phyloP scores from a whole-genome alignment of 495 filamentous ascomycete species.

The Parmelia sp. region DNA sequence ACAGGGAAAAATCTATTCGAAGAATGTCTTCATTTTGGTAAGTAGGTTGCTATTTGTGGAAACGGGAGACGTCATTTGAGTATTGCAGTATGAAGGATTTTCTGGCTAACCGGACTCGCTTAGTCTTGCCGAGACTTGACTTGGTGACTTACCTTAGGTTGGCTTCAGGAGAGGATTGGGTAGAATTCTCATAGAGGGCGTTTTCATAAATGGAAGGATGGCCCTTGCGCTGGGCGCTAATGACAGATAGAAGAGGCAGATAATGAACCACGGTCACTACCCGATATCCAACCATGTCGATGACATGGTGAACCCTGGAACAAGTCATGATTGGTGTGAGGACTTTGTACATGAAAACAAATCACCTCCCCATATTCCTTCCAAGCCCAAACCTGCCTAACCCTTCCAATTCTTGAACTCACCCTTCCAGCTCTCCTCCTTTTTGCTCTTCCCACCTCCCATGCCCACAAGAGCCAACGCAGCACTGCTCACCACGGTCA shows the following conservation, averaged over 20 bases:
- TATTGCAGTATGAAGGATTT: not conserved
- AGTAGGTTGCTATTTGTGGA: not conserved
- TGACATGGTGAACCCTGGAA: not conserved
- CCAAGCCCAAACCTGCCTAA: not conserved
- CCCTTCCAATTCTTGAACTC: conserved; percentile 11
- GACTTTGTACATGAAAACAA: conserved; percentile 5
- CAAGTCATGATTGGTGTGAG: not conserved
- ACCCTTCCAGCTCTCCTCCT: not conserved
- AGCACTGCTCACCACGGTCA: conserved; percentile 56
- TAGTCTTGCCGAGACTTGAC: not conserved
- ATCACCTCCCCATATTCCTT: not conserved
- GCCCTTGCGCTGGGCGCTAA: not conserved
- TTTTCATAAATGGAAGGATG: not conserved
- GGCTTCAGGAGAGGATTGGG: not conserved
- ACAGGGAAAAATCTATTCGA: not conserved
- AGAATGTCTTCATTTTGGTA: not conserved
- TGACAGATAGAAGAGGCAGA: not conserved
- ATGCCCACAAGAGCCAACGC: conserved; percentile 49
- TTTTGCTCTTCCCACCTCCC: not conserved
- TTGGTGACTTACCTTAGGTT: too few species aligned
- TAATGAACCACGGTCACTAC: not conserved
- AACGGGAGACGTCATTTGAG: not conserved
- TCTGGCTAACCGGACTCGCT: not conserved
- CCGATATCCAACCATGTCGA: not conserved
- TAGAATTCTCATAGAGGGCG: not conserved